Percentiles rank a stretch among this genome's conserved stretches.
phyloP scores from a whole-genome alignment of 345 rosid genomes.

The Boechera retrofracta region DNA sequence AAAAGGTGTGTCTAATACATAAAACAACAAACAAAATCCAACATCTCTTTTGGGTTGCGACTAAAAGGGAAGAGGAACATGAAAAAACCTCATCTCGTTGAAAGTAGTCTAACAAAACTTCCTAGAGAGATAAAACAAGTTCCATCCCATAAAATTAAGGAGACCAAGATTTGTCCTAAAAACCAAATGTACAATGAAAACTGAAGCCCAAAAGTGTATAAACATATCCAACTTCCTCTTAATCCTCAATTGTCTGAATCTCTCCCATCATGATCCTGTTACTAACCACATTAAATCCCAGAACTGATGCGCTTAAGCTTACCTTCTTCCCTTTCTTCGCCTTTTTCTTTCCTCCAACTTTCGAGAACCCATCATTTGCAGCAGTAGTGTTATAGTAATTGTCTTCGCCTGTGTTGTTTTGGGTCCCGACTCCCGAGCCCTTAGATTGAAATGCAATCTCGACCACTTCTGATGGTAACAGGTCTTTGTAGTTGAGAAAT shows the following conservation, averaged over 20 bases:
- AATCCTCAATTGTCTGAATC: slow-evolving; percentile 87
- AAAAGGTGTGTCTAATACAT: slow-evolving; percentile 3
- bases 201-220: slow-evolving; percentile 49
- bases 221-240: slow-evolving; percentile 50
- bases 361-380: slow-evolving; percentile 56
- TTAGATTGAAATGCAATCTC: slow-evolving; percentile 83
- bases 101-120: slow-evolving; percentile 39
- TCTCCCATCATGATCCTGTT: slow-evolving; percentile 99
- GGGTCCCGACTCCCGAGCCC: slow-evolving; percentile 48
- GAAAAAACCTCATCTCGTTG: slow-evolving; percentile 30
- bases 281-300: slow-evolving; percentile 96
- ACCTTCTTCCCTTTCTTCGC: slow-evolving; percentile 95
- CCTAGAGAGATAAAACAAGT: slow-evolving; percentile 37
- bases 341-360: slow-evolving; percentile 80
- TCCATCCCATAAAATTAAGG: slow-evolving; percentile 19
- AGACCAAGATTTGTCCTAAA: slow-evolving; percentile 29
- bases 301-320: slow-evolving; percentile 73
- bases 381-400: slow-evolving; percentile 46
- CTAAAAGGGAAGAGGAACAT: slow-evolving; percentile 29
- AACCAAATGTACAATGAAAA: slow-evolving; percentile 44
- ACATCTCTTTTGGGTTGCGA: neutral
- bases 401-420: slow-evolving; percentile 47
- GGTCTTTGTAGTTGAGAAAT: slow-evolving; percentile 87
- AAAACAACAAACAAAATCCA: slow-evolving; percentile 31
- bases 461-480: slow-evolving; percentile 79